These are phyloP conservation scores for Chernovozyma aurita DNA, from an alignment of 1,139 yeast genomes.

Conservation along the genomic window DNA sequence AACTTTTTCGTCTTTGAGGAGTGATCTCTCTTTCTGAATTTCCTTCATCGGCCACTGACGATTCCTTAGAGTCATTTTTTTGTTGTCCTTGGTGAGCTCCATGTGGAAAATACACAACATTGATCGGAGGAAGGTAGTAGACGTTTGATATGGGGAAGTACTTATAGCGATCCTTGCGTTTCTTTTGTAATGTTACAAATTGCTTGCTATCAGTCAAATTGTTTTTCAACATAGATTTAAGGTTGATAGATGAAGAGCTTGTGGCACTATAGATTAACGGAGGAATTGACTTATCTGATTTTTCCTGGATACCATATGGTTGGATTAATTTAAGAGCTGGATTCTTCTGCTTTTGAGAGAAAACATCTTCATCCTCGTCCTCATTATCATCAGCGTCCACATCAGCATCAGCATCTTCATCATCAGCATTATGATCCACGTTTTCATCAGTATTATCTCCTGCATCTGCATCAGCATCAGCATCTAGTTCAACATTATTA, in stretches of 20 bases:
- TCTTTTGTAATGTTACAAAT: constrained; percentile 7
- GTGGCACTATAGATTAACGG: constrained; percentile 11
- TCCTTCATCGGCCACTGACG: constrained; percentile 8
- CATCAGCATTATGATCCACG: constrained; percentile 8
- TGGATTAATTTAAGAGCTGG: constrained; percentile 7
- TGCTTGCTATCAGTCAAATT: not conserved
- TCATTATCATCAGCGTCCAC: not conserved
- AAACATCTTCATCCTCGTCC: not conserved
- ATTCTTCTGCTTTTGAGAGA: not conserved
- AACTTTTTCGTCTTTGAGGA: constrained; percentile 17
- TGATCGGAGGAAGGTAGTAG: constrained; percentile 56
- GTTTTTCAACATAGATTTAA: constrained; percentile 10
- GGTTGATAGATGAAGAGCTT: constrained; percentile 10
- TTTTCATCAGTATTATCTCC: constrained; percentile 7
- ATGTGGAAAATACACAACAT: constrained; percentile 58
- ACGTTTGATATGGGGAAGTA: constrained; percentile 55
- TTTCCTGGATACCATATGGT: constrained; percentile 7
- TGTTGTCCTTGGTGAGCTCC: constrained; percentile 44
- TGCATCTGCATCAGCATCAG: constrained; percentile 4
- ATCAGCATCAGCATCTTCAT: not conserved
- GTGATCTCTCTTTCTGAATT: constrained; percentile 7
- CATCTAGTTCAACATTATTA: constrained; percentile 3
- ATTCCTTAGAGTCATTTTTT: constrained; percentile 3
- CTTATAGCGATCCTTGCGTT: constrained; percentile 31
- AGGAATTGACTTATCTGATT: constrained; percentile 8